Evolutionary conservation across 2,329 filamentous ascomycete genomes (phyloP), one percentile per base, ranked within the genome.

Genomic region (Hymenoscyphus fraxineus): DNA sequence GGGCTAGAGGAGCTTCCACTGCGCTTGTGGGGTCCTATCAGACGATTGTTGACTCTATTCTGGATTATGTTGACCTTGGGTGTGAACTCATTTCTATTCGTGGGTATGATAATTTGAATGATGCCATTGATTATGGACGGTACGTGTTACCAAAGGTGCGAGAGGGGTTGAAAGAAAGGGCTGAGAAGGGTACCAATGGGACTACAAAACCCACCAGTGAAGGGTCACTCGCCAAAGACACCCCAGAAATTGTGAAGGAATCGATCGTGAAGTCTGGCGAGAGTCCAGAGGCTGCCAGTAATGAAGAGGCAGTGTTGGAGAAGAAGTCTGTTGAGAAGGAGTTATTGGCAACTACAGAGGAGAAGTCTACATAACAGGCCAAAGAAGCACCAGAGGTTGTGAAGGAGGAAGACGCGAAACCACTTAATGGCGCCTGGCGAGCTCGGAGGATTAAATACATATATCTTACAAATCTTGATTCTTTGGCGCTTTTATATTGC

Each of bases 311-410:
- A n/a, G 90, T 95, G 6, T 79, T 84, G 67, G 90, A 93, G 71
- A 95, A 95, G 84, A 86, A 85, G 75, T 82, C 81, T 12, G 82
- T 93, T 4, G 92, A 96, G 79, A 77, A 85, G 32, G 89, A 96
- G 78, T 81, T 96, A 9, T 80, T 93, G 58, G 41, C 4, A 47
- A 47, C n/a, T 16, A 82, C 85, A 69, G 85, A 90, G 76, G 82
- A 87, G 66, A 81, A 83, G 76, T 74, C 77, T 15, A 69, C 41
- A 47, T 16, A 47, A 47, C 16, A 22, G 13, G n/a, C 44, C 7
- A 22, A 51, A 51, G 19, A 51, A 22, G n/a, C 22, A 22, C 44
- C 44, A 7, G 44, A 22, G 22, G 12, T 27, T 27, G 44, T 22
- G 44, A 22, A 51, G 44, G 44, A 51, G 44, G 44, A 51, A n/a